Conservation (phyloP, 2,329 filamentous ascomycete genomes). For the Sclerotinia sclerotiorum region DNA sequence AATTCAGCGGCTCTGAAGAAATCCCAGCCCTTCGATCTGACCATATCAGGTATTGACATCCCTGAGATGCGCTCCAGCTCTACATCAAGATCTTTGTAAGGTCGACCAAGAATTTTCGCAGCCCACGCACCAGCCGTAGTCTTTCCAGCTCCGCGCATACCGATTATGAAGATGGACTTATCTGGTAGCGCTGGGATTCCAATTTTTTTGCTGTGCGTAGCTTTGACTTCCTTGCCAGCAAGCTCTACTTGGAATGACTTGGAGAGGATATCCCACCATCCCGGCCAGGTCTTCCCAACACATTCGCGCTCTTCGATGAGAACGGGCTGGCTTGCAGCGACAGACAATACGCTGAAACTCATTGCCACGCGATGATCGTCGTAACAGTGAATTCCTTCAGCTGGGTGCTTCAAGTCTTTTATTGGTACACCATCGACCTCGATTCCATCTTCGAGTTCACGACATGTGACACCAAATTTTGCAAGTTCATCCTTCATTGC, state of each 20-base stretch:
- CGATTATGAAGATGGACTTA: constrained; percentile 87
- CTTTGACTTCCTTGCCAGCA: constrained; percentile 61
- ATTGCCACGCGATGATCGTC: constrained; percentile 98
- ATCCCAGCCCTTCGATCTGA: constrained; percentile 77
- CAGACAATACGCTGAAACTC: constrained; percentile 90
- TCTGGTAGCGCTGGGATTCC: constrained; percentile 45
- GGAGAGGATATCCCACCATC: constrained; percentile 92
- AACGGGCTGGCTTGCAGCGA: constrained; percentile 68
- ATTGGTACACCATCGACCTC: constrained; percentile 60
- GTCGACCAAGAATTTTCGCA: constrained; percentile 69
- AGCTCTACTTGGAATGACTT: constrained; percentile 74
- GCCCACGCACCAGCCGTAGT: constrained; percentile 91
- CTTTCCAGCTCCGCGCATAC: constrained; percentile 96
- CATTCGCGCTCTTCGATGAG: constrained; percentile 88
- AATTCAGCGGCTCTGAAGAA: constrained; percentile 81
- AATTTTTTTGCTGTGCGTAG: constrained; percentile 42
- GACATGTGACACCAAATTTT: constrained; percentile 86
- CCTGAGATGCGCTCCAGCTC: constrained; percentile 75
- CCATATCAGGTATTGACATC: constrained; percentile 81
- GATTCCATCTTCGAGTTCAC: constrained; percentile 93
- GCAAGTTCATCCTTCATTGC: constrained; percentile 94
- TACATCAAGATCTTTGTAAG: constrained; percentile 82
- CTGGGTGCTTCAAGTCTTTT: constrained; percentile 52
- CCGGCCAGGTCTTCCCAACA: constrained; percentile 96
- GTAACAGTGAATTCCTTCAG: constrained; percentile 81